Evolutionary conservation across 495 filamentous ascomycete species (phyloP).

Genomic region (Hapsidospora chrysogenum): DNA sequence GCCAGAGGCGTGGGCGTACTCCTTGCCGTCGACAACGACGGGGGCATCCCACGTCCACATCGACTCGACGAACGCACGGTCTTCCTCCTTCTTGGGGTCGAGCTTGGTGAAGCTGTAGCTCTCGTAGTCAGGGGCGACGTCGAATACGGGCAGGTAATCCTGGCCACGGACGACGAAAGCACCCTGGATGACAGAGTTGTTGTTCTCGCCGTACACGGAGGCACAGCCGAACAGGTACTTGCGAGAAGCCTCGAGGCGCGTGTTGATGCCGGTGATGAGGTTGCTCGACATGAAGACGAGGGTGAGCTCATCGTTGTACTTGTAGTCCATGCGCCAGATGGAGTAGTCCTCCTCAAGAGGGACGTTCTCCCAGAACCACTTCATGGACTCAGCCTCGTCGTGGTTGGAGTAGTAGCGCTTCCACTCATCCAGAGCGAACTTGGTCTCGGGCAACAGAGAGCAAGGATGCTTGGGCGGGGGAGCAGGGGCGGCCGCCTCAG

Average conservation of each 20-base stretch:
- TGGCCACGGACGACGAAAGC: slow-evolving; percentile 90
- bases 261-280: slow-evolving; percentile 93
- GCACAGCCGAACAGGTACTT: slow-evolving; percentile 95
- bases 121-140: slow-evolving; percentile 94
- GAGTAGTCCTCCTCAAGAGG: slow-evolving; percentile 80
- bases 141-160: slow-evolving; percentile 71
- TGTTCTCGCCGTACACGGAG: slow-evolving; percentile 73
- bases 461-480: slow-evolving; percentile 96
- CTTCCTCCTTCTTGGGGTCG: slow-evolving; percentile 65
- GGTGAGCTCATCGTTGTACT: slow-evolving; percentile 96
- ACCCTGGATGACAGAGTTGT: slow-evolving; percentile 77
- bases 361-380: slow-evolving; percentile 97
- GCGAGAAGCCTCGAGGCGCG: slow-evolving; percentile 89
- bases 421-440: slow-evolving; percentile 81
- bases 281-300: slow-evolving; percentile 97
- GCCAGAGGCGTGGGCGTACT: slow-evolving; percentile 51
- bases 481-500: slow-evolving; percentile 41
- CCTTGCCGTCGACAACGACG: slow-evolving; percentile 61
- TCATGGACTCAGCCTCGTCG: slow-evolving; percentile 72
- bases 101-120: slow-evolving; percentile 93
- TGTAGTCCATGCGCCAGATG: slow-evolving; percentile 82
- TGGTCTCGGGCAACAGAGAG: slow-evolving; percentile 66
- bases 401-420: slow-evolving; percentile 98
- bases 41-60: slow-evolving; percentile 81
- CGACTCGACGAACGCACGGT: slow-evolving; percentile 70